Conservation (phyloP, 164 flowering plant genomes). For the Pachysandra terminalis region DNA sequence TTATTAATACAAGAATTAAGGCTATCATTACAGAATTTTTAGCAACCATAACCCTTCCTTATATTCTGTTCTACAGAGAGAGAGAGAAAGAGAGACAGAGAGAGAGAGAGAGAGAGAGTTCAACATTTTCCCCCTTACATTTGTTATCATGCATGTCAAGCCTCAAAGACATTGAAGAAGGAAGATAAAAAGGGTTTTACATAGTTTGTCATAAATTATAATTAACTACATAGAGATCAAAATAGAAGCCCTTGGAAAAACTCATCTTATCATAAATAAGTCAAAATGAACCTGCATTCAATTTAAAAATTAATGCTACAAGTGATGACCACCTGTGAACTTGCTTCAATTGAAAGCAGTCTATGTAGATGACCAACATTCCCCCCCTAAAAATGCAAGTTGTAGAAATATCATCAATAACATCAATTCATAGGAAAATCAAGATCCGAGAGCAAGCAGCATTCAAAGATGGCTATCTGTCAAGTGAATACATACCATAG, state of each 20-base stretch:
- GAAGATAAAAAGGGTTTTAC: too few relatives aligned
- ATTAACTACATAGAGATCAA: too few relatives aligned
- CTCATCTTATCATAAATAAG: neutral
- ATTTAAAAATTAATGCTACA: neutral
- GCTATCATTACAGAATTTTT: too few relatives aligned
- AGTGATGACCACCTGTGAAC: constrained; percentile 73
- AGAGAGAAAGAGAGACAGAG: too few relatives aligned
- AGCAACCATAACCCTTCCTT: too few relatives aligned
- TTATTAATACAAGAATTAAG: too few relatives aligned
- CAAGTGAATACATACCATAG: constrained; percentile 1
- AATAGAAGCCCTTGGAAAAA: neutral
- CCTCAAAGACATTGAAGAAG: too few relatives aligned
- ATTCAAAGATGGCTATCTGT: neutral
- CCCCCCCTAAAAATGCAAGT: constrained; percentile 65
- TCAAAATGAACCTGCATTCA: constrained; percentile 1
- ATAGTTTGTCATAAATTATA: too few relatives aligned
- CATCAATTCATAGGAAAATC: neutral
- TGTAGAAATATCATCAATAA: constrained; percentile 1
- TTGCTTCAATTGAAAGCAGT: constrained; percentile 81
- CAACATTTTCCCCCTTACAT: too few relatives aligned
- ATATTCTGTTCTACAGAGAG: too few relatives aligned
- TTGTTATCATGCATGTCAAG: too few relatives aligned
- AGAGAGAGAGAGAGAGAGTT: too few relatives aligned
- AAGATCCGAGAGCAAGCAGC: neutral
- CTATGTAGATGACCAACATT: constrained; percentile 93